Evolutionary conservation across 2,329 filamentous ascomycete genomes (phyloP), one percentile per base, ranked within the genome.

Genomic region (Neofusicoccum sp.): DNA sequence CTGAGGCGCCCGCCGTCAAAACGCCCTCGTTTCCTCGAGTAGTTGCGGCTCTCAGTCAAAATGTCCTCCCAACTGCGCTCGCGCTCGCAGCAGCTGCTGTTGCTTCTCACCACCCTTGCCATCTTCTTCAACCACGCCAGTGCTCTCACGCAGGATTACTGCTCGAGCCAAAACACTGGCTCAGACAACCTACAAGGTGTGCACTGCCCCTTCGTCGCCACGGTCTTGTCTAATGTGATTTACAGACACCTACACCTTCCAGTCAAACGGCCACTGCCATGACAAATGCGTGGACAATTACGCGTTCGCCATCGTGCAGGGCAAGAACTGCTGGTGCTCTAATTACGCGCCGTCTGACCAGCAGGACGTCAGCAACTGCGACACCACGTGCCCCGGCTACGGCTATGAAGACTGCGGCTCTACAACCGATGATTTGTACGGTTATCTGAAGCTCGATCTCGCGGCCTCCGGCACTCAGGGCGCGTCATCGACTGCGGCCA

Each of bases 281-380:
- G 78, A 84, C 54, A 82, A 82, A 54, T 94, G 91, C 76, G 69
- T 75, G 31, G 70, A 72, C 22, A 68, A 80, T 14, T 90, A 82
- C 67, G 89, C 90, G 43, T 91, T 88, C 66, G 89, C 89, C 67
- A 80, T 94, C 52, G 79, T 93, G 1, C 84, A 91, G 68, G 81
- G 77, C 14, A 79, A 85, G 36, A 75, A 81, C 58, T 94, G 91
- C 73, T 94, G 89, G 89, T 94, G 91, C 73, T 88, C 89, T 41
- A 84, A 92, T 72, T 87, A 87, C 69, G 81, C 82, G 2, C 91
- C 91, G 7, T 72, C 72, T 22, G 68, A 75, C 5, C 75, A 78
- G 64, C 60, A 69, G n/a, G 68, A 73, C 63, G 68, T 73, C 28
- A 67, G 68, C 66, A 79, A 79, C 56, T 94, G 91, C 76, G 76